Conservation (phyloP, 2,329 filamentous ascomycete species). For the Aspergillus japonicus region DNA sequence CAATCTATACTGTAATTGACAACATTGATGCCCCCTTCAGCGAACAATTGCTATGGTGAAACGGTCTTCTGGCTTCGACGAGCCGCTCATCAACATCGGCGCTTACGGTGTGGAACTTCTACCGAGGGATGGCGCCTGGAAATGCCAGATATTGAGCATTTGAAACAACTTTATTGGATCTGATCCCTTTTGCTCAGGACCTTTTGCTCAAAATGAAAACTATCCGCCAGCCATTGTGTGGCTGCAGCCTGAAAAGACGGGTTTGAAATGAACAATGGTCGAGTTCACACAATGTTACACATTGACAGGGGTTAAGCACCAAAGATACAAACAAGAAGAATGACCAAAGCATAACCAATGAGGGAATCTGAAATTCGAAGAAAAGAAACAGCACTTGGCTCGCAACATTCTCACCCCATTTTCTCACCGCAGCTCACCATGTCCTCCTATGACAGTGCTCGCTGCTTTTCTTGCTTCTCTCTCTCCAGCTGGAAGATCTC, state of each 20-base stretch:
- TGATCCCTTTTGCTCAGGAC: conserved; percentile 21
- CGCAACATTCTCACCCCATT: conserved; percentile 1
- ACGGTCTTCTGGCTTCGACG: conserved; percentile 26
- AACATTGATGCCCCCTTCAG: not conserved
- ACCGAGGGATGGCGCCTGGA: conserved; percentile 13
- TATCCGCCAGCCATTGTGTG: conserved; percentile 26
- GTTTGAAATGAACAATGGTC: conserved; percentile 26
- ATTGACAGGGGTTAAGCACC: conserved; percentile 7
- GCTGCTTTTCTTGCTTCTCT: conserved; percentile 51
- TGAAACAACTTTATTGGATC: conserved; percentile 26
- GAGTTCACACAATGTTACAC: conserved; percentile 22
- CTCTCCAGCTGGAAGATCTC: conserved; percentile 66
- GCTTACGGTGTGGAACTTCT: conserved; percentile 35
- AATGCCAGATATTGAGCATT: conserved; percentile 13
- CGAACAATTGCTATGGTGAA: not conserved
- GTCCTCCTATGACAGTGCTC: conserved; percentile 25
- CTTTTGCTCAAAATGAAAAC: conserved; percentile 16
- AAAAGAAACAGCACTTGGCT: conserved; percentile 15
- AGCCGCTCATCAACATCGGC: conserved; percentile 35
- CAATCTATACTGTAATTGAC: not conserved
- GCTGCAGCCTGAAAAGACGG: conserved; percentile 28
- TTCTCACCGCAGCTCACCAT: not conserved
- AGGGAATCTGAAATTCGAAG: conserved; percentile 25
- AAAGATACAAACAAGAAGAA: conserved; percentile 20
- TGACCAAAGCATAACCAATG: conserved; percentile 13